phyloP scores from a whole-genome alignment of 1,284 basidiomycete genomes.

The Ustilago trichophora region DNA sequence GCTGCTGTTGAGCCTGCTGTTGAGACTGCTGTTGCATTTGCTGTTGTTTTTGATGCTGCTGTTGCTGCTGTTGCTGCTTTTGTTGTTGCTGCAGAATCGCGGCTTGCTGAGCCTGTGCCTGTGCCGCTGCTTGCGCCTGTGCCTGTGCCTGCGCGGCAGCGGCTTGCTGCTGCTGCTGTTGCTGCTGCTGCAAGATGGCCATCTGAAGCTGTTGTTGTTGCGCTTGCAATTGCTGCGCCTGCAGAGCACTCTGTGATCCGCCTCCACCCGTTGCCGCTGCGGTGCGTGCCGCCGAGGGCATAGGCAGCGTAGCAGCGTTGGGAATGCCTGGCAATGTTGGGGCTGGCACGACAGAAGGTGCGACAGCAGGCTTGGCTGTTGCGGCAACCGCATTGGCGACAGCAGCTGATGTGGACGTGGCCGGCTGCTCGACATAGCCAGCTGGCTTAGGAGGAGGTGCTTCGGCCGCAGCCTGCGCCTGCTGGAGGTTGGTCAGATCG shows the following conservation, averaged over 20 bases:
- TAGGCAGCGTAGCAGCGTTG: conserved; percentile 16
- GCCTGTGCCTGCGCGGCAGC: conserved; percentile 20
- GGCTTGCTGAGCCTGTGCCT: conserved; percentile 44
- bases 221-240: conserved; percentile 34
- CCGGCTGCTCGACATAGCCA: conserved; percentile 41
- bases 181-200: conserved; percentile 45
- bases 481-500: conserved; percentile 63
- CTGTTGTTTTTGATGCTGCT: conserved; percentile 28
- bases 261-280: conserved; percentile 33
- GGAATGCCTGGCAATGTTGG: conserved; percentile 32
- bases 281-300: conserved; percentile 38
- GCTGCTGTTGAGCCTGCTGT: no score
- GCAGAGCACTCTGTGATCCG: conserved; percentile 35
- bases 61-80: conserved; percentile 34
- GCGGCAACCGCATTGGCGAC: conserved; percentile 19
- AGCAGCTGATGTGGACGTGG: conserved; percentile 14
- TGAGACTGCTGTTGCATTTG: conserved; percentile 36
- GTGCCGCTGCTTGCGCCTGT: conserved; percentile 36
- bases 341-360: conserved; percentile 13
- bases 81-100: conserved; percentile 52
- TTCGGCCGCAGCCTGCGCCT: conserved; percentile 61
- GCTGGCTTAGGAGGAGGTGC: conserved; percentile 46
- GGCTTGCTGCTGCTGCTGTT: conserved; percentile 39
- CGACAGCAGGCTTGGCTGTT: conserved; percentile 14
- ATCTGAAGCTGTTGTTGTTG: conserved; percentile 43